Conservation (phyloP, 2,329 filamentous ascomycete genomes). For the Ambrosiella beaveri region DNA sequence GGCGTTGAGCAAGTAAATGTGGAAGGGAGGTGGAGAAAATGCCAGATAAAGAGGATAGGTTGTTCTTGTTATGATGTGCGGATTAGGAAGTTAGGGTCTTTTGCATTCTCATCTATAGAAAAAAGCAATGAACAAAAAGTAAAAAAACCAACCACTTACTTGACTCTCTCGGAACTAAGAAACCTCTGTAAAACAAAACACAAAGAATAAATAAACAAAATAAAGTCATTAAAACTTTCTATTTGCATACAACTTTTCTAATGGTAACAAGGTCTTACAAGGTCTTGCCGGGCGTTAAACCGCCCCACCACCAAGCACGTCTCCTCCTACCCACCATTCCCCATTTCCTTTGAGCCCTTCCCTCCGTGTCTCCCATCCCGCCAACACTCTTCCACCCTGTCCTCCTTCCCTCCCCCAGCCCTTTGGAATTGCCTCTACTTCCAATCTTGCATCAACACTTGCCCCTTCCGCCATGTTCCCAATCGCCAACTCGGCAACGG, state of each 20-base stretch:
- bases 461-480: constrained; percentile 21
- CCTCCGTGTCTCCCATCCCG: background rate
- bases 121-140: no score
- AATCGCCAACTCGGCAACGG: constrained; percentile 29
- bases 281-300: background rate
- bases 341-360: background rate
- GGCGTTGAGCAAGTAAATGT: constrained; percentile 36
- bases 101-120: no score
- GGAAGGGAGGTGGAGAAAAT: background rate
- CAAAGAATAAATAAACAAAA: background rate
- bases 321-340: background rate
- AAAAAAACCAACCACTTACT: no score
- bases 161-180: background rate
- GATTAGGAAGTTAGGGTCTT: background rate
- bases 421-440: constrained; percentile 31
- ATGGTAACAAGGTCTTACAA: background rate
- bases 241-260: background rate
- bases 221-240: background rate
- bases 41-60: background rate
- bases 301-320: background rate
- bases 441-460: constrained; percentile 51
- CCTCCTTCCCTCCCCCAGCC: background rate
- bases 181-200: background rate
- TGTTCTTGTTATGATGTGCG: background rate
- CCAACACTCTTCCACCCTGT: background rate